Evolutionary conservation across 2,329 filamentous ascomycete genomes (phyloP), one percentile per base, ranked within the genome.

Genomic region (Fusarium luffae): DNA sequence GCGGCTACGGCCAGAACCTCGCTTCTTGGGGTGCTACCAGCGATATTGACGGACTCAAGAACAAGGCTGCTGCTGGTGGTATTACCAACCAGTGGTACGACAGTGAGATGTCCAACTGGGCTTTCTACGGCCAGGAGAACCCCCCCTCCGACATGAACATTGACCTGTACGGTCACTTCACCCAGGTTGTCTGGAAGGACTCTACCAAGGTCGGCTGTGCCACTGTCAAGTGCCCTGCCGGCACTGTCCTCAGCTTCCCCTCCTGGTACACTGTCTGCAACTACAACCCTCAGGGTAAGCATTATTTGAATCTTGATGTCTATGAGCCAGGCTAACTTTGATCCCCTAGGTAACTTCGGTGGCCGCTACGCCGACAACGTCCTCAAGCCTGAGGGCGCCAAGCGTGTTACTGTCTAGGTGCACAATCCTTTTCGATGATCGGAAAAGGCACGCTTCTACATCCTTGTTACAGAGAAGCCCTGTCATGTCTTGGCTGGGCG

Each of bases 1-100:
- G 88, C 58, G 85, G 86, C 46, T 97, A 96, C 77, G 96, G 96
- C 69, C 96, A 99, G 84, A 99, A 98, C 86, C 90, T 98, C 63
- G 95, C 93, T 76, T 90, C 90, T 72, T 85, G 79, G 77, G 85
- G 81, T 49, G 80, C 79, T 50, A 79, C 80, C 28, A 80, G 74
- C 40, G 72, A 82, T 48, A 79, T 83, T 25, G 70, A 74, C 46
- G 67, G 60, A 50, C 70, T 79, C 65, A 68, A 76, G 66, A 85
- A 90, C 71, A 81, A 79, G 64, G 86, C 89, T 48, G 84, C 93
- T 68, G 88, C 89, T 56, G 84, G 86, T 69, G 89, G 91, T 72
- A 90, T 95, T 77, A 93, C 90, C 75, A 87, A 95, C 78, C 85
- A 91, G 82, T 98, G 96, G 93, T 98, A 98, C 87, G 93, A 96